Percentiles rank a stretch among this genome's conserved stretches.
Evolutionary conservation across 2,329 filamentous ascomycete genomes (phyloP).

Genomic region (Fusarium sp.): DNA sequence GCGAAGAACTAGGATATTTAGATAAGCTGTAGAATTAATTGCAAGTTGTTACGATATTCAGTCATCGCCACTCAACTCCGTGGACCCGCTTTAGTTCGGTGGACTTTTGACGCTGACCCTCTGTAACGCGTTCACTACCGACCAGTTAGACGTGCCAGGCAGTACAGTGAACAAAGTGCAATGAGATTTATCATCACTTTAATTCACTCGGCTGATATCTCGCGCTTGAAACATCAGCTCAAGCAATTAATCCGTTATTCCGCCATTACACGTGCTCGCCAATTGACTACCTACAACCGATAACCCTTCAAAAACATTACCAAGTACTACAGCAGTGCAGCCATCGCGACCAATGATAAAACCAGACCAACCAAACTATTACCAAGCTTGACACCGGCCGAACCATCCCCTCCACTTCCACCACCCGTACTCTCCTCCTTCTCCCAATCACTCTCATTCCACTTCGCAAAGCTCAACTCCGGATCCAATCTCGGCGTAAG

Average conservation of each 20-base stretch:
- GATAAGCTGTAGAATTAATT: accelerated
- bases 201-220: accelerated
- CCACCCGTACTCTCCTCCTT: not conserved
- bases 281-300: not conserved
- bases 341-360: not conserved
- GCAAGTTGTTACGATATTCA: accelerated
- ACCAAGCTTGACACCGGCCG: not conserved
- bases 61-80: too few species aligned
- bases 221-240: accelerated
- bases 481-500: slow-evolving; percentile 32
- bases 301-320: accelerated
- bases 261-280: accelerated
- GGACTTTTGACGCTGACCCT: not conserved
- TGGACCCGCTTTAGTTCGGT: accelerated
- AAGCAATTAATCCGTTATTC: too few species aligned
- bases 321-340: not conserved
- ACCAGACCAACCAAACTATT: not conserved
- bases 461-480: slow-evolving; percentile 33
- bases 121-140: accelerated
- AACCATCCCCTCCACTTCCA: not conserved
- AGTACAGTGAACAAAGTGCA: accelerated
- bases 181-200: accelerated
- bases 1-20: not conserved
- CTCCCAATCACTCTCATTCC: slow-evolving; percentile 35
- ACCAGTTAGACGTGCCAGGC: too few species aligned